These are phyloP conservation scores for Phytophthora quininea DNA, from an alignment of 352 stramenopile species.

Conservation along the genomic window DNA sequence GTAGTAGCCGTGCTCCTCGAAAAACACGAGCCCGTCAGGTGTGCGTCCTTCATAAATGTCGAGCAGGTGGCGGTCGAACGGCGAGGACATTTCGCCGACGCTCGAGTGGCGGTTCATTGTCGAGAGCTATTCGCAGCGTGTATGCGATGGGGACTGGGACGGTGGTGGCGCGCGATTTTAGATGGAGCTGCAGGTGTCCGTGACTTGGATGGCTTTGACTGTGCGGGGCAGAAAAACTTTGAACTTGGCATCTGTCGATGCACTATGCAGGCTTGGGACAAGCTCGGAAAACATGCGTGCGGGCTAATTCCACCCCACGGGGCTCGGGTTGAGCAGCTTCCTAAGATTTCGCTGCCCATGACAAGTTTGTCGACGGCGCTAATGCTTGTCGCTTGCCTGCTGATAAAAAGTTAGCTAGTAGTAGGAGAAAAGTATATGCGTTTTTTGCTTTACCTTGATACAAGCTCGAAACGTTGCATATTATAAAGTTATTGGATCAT, in stretches of 20 bases:
- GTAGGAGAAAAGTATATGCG: too few species aligned
- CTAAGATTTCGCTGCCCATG: too few species aligned
- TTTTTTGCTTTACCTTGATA: too few species aligned
- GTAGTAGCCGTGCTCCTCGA: constrained; percentile 79
- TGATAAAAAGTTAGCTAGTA: not conserved
- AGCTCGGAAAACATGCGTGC: constrained; percentile 10
- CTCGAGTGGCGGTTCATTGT: constrained; percentile 19
- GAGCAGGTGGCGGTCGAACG: constrained; percentile 65
- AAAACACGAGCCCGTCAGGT: constrained; percentile 68
- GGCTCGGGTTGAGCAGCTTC: constrained; percentile 20
- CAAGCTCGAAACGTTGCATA: too few species aligned
- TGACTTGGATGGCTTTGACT: constrained; percentile 8
- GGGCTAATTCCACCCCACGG: constrained; percentile 13
- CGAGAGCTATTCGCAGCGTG: constrained; percentile 5
- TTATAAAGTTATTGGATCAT: too few species aligned
- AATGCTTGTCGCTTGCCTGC: constrained; percentile 23
- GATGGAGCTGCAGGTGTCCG: constrained; percentile 13
- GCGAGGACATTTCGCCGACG: constrained; percentile 29
- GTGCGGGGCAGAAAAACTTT: constrained; percentile 30
- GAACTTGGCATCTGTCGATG: constrained; percentile 16
- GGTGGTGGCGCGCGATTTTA: constrained; percentile 24
- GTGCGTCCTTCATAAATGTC: constrained; percentile 60
- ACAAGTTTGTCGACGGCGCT: constrained; percentile 2
- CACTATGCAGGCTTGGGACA: constrained; percentile 8
- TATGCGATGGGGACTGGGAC: constrained; percentile 4